Evolutionary conservation across 1,284 basidiomycete genomes (phyloP), one percentile per base, ranked within the genome.

Genomic region (Ustilago bromivora): DNA sequence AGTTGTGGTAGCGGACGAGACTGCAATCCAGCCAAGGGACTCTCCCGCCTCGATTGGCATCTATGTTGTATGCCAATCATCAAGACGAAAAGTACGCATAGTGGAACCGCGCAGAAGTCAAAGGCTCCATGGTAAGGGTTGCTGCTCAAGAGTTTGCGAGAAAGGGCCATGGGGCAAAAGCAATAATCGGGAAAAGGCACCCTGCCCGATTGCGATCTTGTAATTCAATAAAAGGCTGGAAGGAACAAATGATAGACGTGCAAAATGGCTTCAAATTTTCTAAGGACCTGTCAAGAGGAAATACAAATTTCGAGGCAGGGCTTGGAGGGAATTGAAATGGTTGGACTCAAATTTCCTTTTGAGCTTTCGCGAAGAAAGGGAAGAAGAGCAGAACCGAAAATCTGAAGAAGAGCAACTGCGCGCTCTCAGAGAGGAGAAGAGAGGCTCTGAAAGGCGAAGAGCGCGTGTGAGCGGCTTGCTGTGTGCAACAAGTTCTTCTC

Each of bases 291-390:
- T 13, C 32, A 35, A 49, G 40, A 12, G 56, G 34, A 13, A 57
- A 56, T 63, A 63, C 54, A 63, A 63, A 58, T 35, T 40, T 6
- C 12, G 19, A 47, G 15, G 49, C 28, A 31, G 15, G 23, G 49
- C 31, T 32, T 43, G n/a, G 28, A 40, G 31, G 28, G 15, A 47
- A 23, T 66, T 55, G 36, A 60, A 54, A 40, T 54, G 32, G 19
- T 34, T 46, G 43, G 43, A 19, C 43, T 34, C 23, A 47, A 23
- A 46, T 57, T 35, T 28, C 19, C 47, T 10, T 28, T 41, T 41
- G 32, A 9, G 17, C 34, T 55, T 63, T 66, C 58, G 59, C 68
- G 59, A 71, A 71, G 57, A 53, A 49, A 59, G 59, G 51, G 59
- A 40, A 51, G 23, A 17, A 52, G 52, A 53, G 52, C 34, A 57